Base-by-base conservation (phyloP, 2,329 filamentous ascomycete species). In the Colletotrichum filicis region DNA sequence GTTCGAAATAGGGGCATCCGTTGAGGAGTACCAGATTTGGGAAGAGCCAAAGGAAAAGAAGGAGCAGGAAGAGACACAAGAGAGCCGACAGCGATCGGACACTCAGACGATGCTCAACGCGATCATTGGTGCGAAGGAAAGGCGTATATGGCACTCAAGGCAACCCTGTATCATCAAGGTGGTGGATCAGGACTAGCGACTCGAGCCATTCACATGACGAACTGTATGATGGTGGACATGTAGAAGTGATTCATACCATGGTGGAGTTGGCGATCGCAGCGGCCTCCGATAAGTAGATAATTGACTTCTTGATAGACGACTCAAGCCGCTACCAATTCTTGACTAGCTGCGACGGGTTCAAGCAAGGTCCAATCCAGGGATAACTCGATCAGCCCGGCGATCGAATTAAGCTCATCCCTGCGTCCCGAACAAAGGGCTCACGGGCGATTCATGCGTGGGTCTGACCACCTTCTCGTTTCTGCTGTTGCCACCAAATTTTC, bases 1-100 rank as follows among this genome's bases (percentile, higher is more conserved):
- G 75, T 98, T 96, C 80, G 95, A 97, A 81, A 87, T 98, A 26
- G 90, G 90, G 28, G 95, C 92, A 5, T 92, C 90, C 14, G 91
- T 98, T 0, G 95, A 98, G 82, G 95, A 98, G 85, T 90, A 93
- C 3, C 87, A 88, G 73, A 79, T 94, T 8, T 87, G 83, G 84
- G 77, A 75, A 28, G 76, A 84, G 60, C 67, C 58, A 35, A 78
- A 76, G 74, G 76, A 74, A 55, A 79, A 80, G 24, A 80, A 76
- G 28, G 75, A 81, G 52, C 78, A 80, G 73, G 79, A 75, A 28
- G 76, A 74, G 73, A 74, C 79, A 42, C 78, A 77, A 72, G 71
- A 76, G 52, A 76, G 79, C 11, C 82, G 86, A 72, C 81, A 81
- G 61, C 80, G 87, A 74, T 87, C 87, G 2, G 87, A 90, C 78